Conservation (phyloP, 495 filamentous ascomycete species). For the Pyrenopolyporus hunteri region DNA sequence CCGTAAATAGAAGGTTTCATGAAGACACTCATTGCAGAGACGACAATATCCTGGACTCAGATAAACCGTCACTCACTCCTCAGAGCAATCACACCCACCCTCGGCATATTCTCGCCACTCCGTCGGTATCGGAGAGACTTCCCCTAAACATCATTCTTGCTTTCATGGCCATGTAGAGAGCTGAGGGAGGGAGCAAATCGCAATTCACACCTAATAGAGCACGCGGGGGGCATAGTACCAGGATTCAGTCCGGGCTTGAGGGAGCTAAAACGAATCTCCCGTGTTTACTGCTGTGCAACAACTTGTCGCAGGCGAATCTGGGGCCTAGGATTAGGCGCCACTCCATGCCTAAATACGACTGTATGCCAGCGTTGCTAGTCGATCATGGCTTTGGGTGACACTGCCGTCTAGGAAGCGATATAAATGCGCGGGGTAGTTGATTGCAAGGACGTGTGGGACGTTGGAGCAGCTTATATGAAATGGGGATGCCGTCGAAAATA, state of each 20-base stretch:
- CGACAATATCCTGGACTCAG: slow-evolving; percentile 10
- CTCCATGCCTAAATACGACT: slow-evolving; percentile 30
- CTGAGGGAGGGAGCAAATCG: slow-evolving; percentile 12
- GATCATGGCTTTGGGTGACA: slow-evolving; percentile 27
- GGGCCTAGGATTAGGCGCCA: slow-evolving; percentile 21
- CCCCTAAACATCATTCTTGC: background rate
- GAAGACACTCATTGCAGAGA: slow-evolving; percentile 12
- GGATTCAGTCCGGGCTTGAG: slow-evolving; percentile 1
- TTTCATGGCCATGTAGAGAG: background rate
- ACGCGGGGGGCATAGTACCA: background rate
- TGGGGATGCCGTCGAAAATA: slow-evolving; percentile 25
- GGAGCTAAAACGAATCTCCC: background rate
- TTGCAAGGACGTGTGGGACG: background rate
- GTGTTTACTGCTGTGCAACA: background rate
- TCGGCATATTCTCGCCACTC: slow-evolving; percentile 38
- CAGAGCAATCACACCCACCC: slow-evolving; percentile 30
- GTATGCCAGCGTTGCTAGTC: slow-evolving; percentile 17
- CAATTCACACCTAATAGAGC: slow-evolving; percentile 16
- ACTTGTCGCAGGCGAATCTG: slow-evolving; percentile 17
- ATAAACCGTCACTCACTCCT: slow-evolving; percentile 29
- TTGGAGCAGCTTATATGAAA: slow-evolving; percentile 24
- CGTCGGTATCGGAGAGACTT: slow-evolving; percentile 24
- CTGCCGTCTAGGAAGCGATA: slow-evolving; percentile 18
- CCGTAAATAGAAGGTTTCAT: slow-evolving; percentile 39
- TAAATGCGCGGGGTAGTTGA: slow-evolving; percentile 30